Percentiles rank a stretch among this genome's conserved stretches.
phyloP scores from a whole-genome alignment of 495 filamentous ascomycete species.

The Trichoderma virens region DNA sequence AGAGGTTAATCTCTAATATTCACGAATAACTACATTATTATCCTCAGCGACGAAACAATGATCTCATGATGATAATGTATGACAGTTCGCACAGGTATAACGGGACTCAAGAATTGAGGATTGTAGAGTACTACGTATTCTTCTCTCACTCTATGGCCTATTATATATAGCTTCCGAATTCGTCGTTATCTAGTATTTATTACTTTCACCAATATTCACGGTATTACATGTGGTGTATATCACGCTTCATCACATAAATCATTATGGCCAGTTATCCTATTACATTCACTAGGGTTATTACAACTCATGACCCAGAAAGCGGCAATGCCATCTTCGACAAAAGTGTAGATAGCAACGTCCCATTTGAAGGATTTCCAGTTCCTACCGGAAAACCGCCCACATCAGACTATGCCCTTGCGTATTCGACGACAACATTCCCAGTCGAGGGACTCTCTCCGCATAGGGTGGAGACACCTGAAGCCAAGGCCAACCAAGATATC shows the following conservation, averaged over 20 bases:
- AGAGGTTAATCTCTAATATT: background rate
- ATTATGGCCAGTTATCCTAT: background rate
- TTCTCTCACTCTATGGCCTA: too few species aligned
- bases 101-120: too few species aligned
- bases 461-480: background rate
- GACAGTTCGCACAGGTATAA: background rate
- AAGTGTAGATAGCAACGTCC: background rate
- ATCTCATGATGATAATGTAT: too few species aligned
- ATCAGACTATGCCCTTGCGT: background rate
- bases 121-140: too few species aligned
- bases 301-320: background rate
- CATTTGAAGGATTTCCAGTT: background rate
- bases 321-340: background rate
- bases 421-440: background rate
- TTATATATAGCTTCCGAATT: too few species aligned
- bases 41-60: too few species aligned
- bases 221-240: too few species aligned
- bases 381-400: background rate
- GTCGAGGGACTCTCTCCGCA: background rate
- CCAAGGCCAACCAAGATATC: background rate
- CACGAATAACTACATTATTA: too few species aligned
- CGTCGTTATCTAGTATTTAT: too few species aligned
- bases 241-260: too few species aligned
- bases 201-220: too few species aligned
- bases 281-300: background rate